These are phyloP conservation scores for Xylariaceae sp. DNA, from an alignment of 2,329 filamentous ascomycete genomes.

Conservation along the genomic window DNA sequence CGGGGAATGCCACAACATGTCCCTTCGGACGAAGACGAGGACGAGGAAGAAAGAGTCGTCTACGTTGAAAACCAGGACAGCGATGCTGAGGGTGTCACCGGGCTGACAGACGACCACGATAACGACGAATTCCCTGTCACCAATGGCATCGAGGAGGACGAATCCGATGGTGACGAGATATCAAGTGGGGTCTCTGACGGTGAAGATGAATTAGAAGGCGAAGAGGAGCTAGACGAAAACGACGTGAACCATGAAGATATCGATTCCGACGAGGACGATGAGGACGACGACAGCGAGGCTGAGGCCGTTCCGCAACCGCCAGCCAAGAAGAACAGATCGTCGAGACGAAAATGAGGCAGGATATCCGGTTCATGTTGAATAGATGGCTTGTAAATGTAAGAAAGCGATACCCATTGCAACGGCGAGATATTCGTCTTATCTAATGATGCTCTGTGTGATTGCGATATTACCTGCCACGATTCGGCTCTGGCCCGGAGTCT, in stretches of 20 bases:
- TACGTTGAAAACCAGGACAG: slow-evolving; percentile 80
- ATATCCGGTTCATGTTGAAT: slow-evolving; percentile 7
- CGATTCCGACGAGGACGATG: slow-evolving; percentile 51
- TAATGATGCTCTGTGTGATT: too few species aligned
- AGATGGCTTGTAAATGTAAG: slow-evolving; percentile 14
- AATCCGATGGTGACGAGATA: slow-evolving; percentile 53
- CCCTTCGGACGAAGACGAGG: slow-evolving; percentile 43
- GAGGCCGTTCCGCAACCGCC: slow-evolving; percentile 40
- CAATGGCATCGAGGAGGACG: slow-evolving; percentile 47
- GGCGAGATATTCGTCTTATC: background rate
- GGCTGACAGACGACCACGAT: slow-evolving; percentile 45
- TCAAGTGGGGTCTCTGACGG: slow-evolving; percentile 31
- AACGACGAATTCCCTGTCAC: slow-evolving; percentile 51
- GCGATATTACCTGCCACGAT: too few species aligned
- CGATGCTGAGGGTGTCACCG: slow-evolving; percentile 35
- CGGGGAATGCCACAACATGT: slow-evolving; percentile 55
- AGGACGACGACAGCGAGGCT: slow-evolving; percentile 47
- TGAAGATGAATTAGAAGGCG: slow-evolving; percentile 38
- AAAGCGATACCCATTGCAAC: slow-evolving; percentile 18
- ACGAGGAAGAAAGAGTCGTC: slow-evolving; percentile 62
- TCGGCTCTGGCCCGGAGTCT: too few species aligned
- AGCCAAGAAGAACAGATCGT: slow-evolving; percentile 30
- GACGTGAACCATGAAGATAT: slow-evolving; percentile 54
- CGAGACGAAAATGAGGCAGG: slow-evolving; percentile 28
- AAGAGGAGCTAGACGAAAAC: slow-evolving; percentile 47